These are phyloP conservation scores for Russula sp. DNA, from an alignment of 768 basidiomycete species.

Conservation along the genomic window DNA sequence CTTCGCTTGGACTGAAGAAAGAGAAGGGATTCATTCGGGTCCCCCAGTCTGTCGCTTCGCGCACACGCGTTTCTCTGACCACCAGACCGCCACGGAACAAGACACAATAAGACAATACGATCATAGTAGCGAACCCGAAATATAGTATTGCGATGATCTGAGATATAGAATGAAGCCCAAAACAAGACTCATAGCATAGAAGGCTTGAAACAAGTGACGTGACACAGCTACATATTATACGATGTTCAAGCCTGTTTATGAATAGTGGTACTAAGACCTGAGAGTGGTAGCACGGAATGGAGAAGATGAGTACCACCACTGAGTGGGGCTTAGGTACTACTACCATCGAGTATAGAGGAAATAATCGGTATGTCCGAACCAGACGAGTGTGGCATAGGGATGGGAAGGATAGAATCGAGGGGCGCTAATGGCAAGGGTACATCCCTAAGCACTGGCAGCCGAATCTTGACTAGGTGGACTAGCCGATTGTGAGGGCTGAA, in stretches of 20 bases:
- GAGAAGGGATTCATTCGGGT: not conserved
- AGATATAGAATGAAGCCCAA: not conserved
- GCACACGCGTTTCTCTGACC: not conserved
- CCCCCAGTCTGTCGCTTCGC: not conserved
- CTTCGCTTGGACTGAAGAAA: not conserved
- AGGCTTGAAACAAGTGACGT: not conserved
- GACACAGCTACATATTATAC: not conserved
- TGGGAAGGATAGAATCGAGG: too few relatives aligned
- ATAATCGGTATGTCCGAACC: too few relatives aligned
- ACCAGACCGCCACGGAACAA: too few relatives aligned
- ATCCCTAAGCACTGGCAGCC: too few relatives aligned
- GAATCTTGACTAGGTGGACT: not conserved
- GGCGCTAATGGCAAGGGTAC: too few relatives aligned
- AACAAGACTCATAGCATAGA: not conserved
- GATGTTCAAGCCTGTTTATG: not conserved
- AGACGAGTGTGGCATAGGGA: too few relatives aligned
- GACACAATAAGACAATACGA: not conserved
- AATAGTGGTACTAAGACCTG: not conserved
- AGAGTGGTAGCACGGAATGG: not conserved
- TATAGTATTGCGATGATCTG: not conserved
- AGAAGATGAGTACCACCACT: not conserved
- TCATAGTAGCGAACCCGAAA: not conserved
- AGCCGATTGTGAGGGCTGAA: not conserved
- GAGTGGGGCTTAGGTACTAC: not conserved
- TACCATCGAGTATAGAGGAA: too few relatives aligned